Conservation (phyloP, 352 stramenopile species). For the Pythium plurisporium region DNA sequence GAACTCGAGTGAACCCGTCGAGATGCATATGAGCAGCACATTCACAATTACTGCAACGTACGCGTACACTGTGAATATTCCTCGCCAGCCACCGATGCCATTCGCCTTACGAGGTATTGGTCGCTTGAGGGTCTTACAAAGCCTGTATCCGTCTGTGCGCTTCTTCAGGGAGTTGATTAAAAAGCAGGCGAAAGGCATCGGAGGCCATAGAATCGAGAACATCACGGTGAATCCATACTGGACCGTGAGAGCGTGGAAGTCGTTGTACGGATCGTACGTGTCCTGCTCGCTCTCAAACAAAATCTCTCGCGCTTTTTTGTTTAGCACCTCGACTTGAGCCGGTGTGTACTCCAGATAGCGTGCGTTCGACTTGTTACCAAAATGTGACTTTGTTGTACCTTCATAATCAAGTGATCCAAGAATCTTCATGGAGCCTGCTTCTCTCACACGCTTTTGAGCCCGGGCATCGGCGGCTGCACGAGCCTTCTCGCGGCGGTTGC, state of each 20-base stretch:
- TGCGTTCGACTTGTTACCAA: conserved; percentile 44
- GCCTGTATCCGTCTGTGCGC: conserved; percentile 32
- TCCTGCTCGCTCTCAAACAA: conserved; percentile 40
- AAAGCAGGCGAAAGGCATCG: conserved; percentile 38
- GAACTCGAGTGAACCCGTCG: conserved; percentile 35
- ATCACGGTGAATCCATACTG: conserved; percentile 46
- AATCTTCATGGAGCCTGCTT: conserved; percentile 77
- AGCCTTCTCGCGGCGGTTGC: conserved; percentile 54
- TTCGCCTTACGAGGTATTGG: conserved; percentile 38
- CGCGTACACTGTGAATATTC: conserved; percentile 30
- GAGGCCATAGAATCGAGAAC: conserved; percentile 44
- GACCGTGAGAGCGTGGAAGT: conserved; percentile 35
- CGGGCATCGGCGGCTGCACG: conserved; percentile 51
- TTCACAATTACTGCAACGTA: conserved; percentile 38
- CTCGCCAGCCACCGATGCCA: conserved; percentile 36
- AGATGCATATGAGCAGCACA: conserved; percentile 36
- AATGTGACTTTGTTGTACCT: conserved; percentile 63
- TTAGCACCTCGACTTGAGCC: conserved; percentile 28
- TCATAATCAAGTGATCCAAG: conserved; percentile 76
- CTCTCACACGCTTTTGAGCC: conserved; percentile 65
- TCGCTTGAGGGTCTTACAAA: conserved; percentile 38
- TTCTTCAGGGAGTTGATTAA: conserved; percentile 40
- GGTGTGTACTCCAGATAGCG: conserved; percentile 29
- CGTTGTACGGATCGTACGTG: conserved; percentile 46
- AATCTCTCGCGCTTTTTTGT: conserved; percentile 34